Evolutionary conservation across 805 yeast species (phyloP).

Genomic region (Wickerhamomyces ciferrii): DNA sequence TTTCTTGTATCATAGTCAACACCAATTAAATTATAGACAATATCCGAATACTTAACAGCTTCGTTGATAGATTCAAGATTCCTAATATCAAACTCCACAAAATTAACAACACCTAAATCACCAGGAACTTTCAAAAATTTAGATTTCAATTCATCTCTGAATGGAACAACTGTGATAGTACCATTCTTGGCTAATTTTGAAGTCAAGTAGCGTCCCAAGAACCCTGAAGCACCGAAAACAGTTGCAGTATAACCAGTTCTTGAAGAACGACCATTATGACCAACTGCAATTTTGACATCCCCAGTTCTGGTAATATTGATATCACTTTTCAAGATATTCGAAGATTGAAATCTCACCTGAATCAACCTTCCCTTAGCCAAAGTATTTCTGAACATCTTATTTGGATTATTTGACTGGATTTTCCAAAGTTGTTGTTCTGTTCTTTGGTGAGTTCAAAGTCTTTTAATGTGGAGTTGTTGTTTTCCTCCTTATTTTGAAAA

Average conservation of each 20-base stretch:
- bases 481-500: neutral
- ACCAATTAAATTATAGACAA: conserved; percentile 77
- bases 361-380: neutral
- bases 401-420: neutral
- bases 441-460: neutral
- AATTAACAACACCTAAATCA: conserved; percentile 83
- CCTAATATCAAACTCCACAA: conserved; percentile 77
- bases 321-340: conserved; percentile 40
- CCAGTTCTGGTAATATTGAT: conserved; percentile 70
- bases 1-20: conserved; percentile 72
- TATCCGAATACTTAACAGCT: conserved; percentile 74
- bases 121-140: conserved; percentile 80
- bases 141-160: conserved; percentile 70
- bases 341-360: conserved; percentile 15
- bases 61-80: conserved; percentile 72
- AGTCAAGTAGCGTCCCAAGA: conserved; percentile 67
- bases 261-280: conserved; percentile 79
- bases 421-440: neutral
- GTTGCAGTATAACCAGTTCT: conserved; percentile 87
- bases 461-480: neutral
- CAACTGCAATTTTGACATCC: conserved; percentile 64
- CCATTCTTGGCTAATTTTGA: conserved; percentile 80
- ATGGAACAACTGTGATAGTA: conserved; percentile 73
- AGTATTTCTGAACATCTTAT: neutral
- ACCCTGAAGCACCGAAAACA: conserved; percentile 80